These are phyloP conservation scores for Amanita rubescens DNA, from an alignment of 768 basidiomycete species.

Conservation along the genomic window DNA sequence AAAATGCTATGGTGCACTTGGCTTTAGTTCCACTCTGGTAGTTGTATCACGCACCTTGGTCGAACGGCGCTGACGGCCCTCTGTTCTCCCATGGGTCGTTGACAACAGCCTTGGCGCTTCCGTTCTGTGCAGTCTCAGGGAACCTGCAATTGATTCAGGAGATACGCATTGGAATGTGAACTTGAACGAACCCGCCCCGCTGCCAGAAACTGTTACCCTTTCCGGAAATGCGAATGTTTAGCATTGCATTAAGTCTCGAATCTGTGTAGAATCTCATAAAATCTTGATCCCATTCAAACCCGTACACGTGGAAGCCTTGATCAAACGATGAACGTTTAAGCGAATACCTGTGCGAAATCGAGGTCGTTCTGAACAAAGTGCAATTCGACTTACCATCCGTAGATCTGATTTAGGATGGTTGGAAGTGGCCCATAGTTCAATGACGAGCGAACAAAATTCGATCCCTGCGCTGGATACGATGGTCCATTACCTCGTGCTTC, in stretches of 20 bases:
- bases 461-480: conserved; percentile 47
- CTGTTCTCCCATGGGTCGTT: conserved; percentile 59
- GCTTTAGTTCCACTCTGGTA: neutral
- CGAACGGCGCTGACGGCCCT: conserved; percentile 68
- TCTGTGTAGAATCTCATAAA: conserved; percentile 78
- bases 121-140: conserved; percentile 54
- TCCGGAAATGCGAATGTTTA: conserved; percentile 49
- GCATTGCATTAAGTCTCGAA: conserved; percentile 52
- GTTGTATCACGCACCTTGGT: conserved; percentile 52
- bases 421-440: conserved; percentile 63
- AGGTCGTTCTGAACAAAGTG: conserved; percentile 31
- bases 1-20: conserved; percentile 49
- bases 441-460: conserved; percentile 49
- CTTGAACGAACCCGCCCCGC: conserved; percentile 35
- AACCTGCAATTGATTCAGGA: conserved; percentile 38
- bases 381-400: conserved; percentile 55
- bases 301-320: conserved; percentile 62
- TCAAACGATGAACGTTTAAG: conserved; percentile 44
- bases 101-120: conserved; percentile 45
- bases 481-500: conserved; percentile 55
- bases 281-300: conserved; percentile 66
- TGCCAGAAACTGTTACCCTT: conserved; percentile 58
- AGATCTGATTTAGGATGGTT: conserved; percentile 41
- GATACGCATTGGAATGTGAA: conserved; percentile 14
- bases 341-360: conserved; percentile 14